Base-by-base conservation (phyloP, 2,329 filamentous ascomycete species). In the Fusarium sororula region DNA sequence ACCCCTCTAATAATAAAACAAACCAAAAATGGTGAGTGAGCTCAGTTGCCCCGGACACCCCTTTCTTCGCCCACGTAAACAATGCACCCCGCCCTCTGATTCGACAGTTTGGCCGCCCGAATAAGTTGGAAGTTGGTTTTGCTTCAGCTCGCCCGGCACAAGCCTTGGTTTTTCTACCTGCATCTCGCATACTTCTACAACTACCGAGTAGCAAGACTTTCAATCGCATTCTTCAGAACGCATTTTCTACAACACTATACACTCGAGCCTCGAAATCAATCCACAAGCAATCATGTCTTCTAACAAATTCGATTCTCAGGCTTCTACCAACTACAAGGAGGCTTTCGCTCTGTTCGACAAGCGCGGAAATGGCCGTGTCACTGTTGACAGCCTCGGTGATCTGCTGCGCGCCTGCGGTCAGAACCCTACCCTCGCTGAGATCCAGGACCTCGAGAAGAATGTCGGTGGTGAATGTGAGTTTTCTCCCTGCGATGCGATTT, bases 301-400 rank as follows among this genome's bases (percentile, higher is more conserved):
- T 88, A 88, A 88, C 81, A 81, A 85, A 70, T 86, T 82, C 78
- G 87, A 88, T 72, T 80, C 84, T 53, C 89, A 92, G 90, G 90
- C 90, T 83, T 91, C 89, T 72, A 98, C 96, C 87, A 98, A 99
- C 92, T 99, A 98, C 94, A 98, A 98, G 89, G 96, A 99, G 92
- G 96, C 96, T 79, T 99, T 99, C 86, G 95, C 95, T 80, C 93
- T 99, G 83, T 99, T 98, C 89, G 96, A 99, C 90, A 98, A 98
- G 92, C 96, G 96, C 84, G 96, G 96, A 82, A 97, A 94, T 82
- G 95, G 96, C 82, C 95, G 95, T 79, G 96, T 98, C 78, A 86
- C 93, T 45, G 88, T 95, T 83, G 93, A 96, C 77, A 93, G 92
- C 75, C 90, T 99, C 65, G 96, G 96, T 78, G 96, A 99, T 83